These are phyloP conservation scores for Sugiyamaella paludigena DNA, from an alignment of 1,139 yeast species.

Conservation along the genomic window DNA sequence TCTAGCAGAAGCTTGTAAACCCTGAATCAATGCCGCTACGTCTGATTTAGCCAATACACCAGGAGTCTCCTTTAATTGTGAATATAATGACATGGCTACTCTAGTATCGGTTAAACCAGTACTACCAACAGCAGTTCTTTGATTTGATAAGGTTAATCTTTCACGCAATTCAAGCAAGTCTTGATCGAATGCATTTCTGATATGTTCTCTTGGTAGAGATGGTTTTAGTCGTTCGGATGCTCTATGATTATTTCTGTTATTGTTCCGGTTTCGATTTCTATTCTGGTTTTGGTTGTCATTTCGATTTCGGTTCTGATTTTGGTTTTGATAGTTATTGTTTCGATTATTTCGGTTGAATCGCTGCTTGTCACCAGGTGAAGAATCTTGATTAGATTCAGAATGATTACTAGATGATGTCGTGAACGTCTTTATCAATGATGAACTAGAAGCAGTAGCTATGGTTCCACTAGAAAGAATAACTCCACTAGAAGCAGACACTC, in stretches of 20 bases:
- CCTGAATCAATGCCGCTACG: slow-evolving; percentile 30
- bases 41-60: slow-evolving; percentile 26
- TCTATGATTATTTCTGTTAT: background rate
- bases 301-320: slow-evolving; percentile 1
- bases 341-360: background rate
- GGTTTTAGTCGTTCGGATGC: background rate
- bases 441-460: background rate
- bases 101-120: slow-evolving; percentile 25
- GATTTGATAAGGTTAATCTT: slow-evolving; percentile 22
- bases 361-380: background rate
- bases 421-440: background rate
- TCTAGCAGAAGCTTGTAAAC: slow-evolving; percentile 30
- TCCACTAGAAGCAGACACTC: slow-evolving; percentile 1
- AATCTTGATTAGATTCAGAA: background rate
- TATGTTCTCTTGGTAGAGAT: slow-evolving; percentile 11
- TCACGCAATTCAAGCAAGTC: slow-evolving; percentile 17
- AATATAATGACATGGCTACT: slow-evolving; percentile 30
- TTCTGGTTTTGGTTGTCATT: background rate
- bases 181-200: slow-evolving; percentile 15
- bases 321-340: background rate
- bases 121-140: slow-evolving; percentile 22
- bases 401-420: background rate
- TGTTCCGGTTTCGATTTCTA: background rate
- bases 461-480: slow-evolving; percentile 5
- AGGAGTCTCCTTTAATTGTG: slow-evolving; percentile 24